A percentile compares a stretch with the other conserved stretches of the same genome.
These are phyloP conservation scores for Cordyceps tenuipes DNA, from an alignment of 2,329 filamentous ascomycete genomes.

Conservation along the genomic window DNA sequence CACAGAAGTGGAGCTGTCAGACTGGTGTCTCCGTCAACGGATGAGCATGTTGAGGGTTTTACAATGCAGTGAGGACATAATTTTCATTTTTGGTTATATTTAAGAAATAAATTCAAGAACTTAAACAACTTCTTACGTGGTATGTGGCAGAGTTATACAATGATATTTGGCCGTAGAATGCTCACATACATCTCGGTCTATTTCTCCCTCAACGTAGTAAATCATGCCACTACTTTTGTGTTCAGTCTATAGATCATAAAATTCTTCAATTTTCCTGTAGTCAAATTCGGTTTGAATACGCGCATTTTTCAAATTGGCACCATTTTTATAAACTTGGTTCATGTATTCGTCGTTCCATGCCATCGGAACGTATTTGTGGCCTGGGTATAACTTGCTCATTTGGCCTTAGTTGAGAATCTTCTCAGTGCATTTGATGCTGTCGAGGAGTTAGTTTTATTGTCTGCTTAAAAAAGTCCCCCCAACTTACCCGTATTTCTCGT, in stretches of 20 bases:
- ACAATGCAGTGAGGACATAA: too few relatives aligned
- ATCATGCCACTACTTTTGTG: background rate
- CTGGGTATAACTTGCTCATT: background rate
- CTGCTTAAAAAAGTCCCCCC: fast-evolving
- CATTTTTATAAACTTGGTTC: background rate
- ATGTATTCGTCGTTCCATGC: background rate
- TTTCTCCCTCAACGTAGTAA: background rate
- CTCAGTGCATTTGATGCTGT: conserved; percentile 9
- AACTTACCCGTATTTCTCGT: conserved; percentile 57
- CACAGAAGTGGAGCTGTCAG: too few relatives aligned
- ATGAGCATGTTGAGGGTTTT: too few relatives aligned
- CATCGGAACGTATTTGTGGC: background rate
- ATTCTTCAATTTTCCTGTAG: background rate
- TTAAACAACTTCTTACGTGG: too few relatives aligned
- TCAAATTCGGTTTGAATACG: background rate
- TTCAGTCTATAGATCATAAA: background rate
- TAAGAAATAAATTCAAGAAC: too few relatives aligned
- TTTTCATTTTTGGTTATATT: too few relatives aligned
- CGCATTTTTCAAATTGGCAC: background rate
- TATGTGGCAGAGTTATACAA: too few relatives aligned
- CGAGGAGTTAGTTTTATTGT: background rate
- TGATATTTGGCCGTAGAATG: background rate
- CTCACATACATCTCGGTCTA: background rate
- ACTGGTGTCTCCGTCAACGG: too few relatives aligned
- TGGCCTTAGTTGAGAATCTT: conserved; percentile 5